phyloP scores from a whole-genome alignment of 1,284 basidiomycete species.

The Polyporus tsugae region DNA sequence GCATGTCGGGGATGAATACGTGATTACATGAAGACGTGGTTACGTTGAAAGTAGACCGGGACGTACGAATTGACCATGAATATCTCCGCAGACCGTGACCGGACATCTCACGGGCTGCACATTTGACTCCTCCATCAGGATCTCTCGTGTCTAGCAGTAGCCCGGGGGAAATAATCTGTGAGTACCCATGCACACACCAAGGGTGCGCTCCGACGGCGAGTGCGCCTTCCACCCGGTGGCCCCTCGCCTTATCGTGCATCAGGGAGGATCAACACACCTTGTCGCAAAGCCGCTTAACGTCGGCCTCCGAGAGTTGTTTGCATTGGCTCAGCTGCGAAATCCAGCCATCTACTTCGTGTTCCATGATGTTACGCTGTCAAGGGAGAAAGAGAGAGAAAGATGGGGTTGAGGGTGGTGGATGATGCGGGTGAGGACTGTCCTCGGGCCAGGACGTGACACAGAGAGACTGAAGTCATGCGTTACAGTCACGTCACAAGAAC shows the following conservation, averaged over 20 bases:
- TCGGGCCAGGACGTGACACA: slow-evolving; percentile 23
- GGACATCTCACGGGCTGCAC: slow-evolving; percentile 98
- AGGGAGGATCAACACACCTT: slow-evolving; percentile 72
- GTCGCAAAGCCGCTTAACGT: slow-evolving; percentile 98
- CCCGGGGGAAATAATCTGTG: slow-evolving; percentile 31
- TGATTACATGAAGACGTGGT: slow-evolving; percentile 22
- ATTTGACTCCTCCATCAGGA: slow-evolving; percentile 97
- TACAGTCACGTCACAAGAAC: slow-evolving; percentile 28
- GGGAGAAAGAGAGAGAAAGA: slow-evolving; percentile 23
- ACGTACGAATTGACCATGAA: slow-evolving; percentile 99
- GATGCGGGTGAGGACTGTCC: slow-evolving; percentile 37
- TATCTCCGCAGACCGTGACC: slow-evolving; percentile 97
- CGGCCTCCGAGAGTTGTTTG: slow-evolving; percentile 95
- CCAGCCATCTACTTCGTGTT: slow-evolving; percentile 92
- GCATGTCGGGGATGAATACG: slow-evolving; percentile 6
- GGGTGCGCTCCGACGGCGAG: slow-evolving; percentile 23
- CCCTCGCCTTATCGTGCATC: slow-evolving; percentile 42
- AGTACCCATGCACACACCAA: slow-evolving; percentile 27
- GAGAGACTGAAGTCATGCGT: slow-evolving; percentile 25
- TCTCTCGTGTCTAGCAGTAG: slow-evolving; percentile 85
- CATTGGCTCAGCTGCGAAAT: slow-evolving; percentile 97
- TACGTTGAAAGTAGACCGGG: slow-evolving; percentile 32
- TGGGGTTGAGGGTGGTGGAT: slow-evolving; percentile 35
- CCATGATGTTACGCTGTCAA: slow-evolving; percentile 55
- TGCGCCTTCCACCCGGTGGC: slow-evolving; percentile 32